Conservation (phyloP, 176 grass and related monocot species). For the Carex scoparia region DNA sequence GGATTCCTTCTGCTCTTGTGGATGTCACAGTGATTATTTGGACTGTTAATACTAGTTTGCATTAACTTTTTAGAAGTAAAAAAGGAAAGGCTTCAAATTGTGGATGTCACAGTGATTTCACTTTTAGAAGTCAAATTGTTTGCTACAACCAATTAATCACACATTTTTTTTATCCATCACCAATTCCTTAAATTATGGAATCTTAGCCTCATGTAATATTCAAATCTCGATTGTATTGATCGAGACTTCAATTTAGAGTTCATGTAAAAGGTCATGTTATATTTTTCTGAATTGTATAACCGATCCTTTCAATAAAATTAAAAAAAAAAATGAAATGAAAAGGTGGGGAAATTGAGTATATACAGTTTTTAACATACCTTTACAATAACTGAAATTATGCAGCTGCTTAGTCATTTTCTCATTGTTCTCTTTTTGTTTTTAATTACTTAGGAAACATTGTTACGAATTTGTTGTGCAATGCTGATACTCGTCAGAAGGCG, state of each 20-base stretch:
- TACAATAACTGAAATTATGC: not conserved
- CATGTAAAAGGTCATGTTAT: not conserved
- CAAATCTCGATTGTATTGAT: not conserved
- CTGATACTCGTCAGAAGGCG: conserved; percentile 85
- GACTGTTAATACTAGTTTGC: not conserved
- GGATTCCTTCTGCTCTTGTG: not conserved
- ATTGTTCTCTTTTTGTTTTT: not conserved
- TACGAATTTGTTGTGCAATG: conserved; percentile 91
- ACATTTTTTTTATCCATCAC: not conserved
- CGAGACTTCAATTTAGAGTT: not conserved
- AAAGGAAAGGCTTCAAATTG: not conserved
- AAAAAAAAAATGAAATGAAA: too few species aligned
- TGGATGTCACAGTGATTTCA: not conserved
- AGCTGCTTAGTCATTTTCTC: not conserved
- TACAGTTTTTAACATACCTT: not conserved
- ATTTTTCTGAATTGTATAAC: not conserved
- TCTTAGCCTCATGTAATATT: not conserved
- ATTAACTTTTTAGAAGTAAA: not conserved
- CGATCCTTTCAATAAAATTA: too few species aligned
- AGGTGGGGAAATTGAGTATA: not conserved
- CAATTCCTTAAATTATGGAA: not conserved
- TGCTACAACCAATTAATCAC: not conserved
- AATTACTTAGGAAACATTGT: conserved; percentile 54
- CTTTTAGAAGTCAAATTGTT: not conserved
- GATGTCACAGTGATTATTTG: not conserved